phyloP scores from a whole-genome alignment of 257 asterid species.

The Solanum ossicruentum region DNA sequence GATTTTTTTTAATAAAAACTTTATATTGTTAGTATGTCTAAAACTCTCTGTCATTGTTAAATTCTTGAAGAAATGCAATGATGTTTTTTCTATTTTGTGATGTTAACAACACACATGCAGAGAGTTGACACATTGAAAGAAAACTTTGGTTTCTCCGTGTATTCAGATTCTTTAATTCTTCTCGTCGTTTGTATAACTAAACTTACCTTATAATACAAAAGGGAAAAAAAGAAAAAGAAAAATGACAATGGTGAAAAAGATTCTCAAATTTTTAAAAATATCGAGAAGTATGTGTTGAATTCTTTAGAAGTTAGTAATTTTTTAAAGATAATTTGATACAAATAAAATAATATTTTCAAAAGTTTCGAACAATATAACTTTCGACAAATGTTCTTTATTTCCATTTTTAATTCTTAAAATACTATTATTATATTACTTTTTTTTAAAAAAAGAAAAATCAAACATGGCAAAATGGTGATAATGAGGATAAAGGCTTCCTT shows the following conservation, averaged over 20 bases:
- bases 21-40: not conserved
- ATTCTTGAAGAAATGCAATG: not conserved
- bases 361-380: not conserved
- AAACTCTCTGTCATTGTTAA: not conserved
- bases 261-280: not conserved
- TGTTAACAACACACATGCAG: not conserved
- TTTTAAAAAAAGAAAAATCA: no score
- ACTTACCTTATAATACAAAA: not conserved
- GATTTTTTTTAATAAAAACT: no score
- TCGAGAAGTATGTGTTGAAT: not conserved
- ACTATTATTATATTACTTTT: no score
- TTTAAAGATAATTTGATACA: not conserved
- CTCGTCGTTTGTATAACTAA: not conserved
- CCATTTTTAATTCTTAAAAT: no score
- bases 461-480: not conserved
- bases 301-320: not conserved
- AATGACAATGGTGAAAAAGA: not conserved
- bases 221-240: not conserved
- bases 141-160: not conserved
- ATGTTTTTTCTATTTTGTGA: not conserved
- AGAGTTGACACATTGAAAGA: not conserved
- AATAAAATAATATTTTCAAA: not conserved
- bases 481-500: not conserved
- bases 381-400: no score
- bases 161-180: not conserved